Evolutionary conservation across 805 yeast species (phyloP).

Genomic region (Wickerhamomyces bovis): DNA sequence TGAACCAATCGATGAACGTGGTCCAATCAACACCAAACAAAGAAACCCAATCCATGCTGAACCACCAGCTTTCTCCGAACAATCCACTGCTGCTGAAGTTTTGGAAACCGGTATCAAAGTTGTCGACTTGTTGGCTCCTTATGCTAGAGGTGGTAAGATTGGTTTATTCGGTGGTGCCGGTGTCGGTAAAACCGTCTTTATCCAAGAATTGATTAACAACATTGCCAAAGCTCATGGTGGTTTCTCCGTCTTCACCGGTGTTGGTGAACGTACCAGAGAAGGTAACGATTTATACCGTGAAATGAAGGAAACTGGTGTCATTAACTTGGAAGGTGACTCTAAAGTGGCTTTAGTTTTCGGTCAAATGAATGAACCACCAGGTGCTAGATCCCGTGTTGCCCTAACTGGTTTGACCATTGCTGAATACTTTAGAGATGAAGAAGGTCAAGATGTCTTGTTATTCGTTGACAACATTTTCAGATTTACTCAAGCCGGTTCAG

Average conservation of each 20-base stretch:
- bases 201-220: slow-evolving; percentile 99
- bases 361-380: slow-evolving; percentile 99
- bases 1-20: slow-evolving; percentile 99
- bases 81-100: slow-evolving; percentile 96
- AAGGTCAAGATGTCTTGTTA: slow-evolving; percentile 99
- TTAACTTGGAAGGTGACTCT: slow-evolving; percentile 98
- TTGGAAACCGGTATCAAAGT: slow-evolving; percentile 99
- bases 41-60: slow-evolving; percentile 99
- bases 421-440: slow-evolving; percentile 99
- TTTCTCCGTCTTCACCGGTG: slow-evolving; percentile 99
- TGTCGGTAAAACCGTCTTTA: slow-evolving; percentile 99
- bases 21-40: slow-evolving; percentile 89
- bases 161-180: slow-evolving; percentile 99
- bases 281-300: slow-evolving; percentile 99
- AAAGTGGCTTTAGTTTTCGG: slow-evolving; percentile 99
- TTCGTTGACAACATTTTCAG: slow-evolving; percentile 99
- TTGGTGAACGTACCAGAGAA: slow-evolving; percentile 99
- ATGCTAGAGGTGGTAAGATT: slow-evolving; percentile 99
- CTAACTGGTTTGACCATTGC: slow-evolving; percentile 99
- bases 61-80: slow-evolving; percentile 94
- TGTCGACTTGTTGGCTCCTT: slow-evolving; percentile 98
- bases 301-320: slow-evolving; percentile 99
- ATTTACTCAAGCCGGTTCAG: slow-evolving; percentile 99
- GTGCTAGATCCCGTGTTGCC: slow-evolving; percentile 99
- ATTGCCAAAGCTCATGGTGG: slow-evolving; percentile 99